Percentiles rank a stretch among this genome's conserved stretches.
phyloP scores from a whole-genome alignment of 805 yeast genomes.

The Hanseniaspora occidentalis region DNA sequence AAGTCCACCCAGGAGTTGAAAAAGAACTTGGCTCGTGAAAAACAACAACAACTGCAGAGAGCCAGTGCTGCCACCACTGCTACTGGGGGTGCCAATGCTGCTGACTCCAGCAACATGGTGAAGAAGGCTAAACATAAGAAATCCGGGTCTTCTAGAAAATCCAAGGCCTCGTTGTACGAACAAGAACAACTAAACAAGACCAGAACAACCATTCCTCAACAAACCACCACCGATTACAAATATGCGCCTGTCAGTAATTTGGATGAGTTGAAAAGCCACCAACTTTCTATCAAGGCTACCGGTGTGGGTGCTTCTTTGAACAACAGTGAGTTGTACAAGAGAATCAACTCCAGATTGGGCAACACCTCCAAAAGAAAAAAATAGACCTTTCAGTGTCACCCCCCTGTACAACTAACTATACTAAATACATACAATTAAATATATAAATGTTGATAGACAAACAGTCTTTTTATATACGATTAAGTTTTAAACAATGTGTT shows the following conservation, averaged over 20 bases:
- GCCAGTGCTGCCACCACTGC: constrained; percentile 5
- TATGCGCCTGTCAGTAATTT: constrained; percentile 75
- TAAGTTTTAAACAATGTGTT: too few relatives aligned
- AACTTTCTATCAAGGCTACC: constrained; percentile 23
- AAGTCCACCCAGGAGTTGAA: constrained; percentile 17
- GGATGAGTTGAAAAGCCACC: constrained; percentile 25
- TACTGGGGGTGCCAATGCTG: background rate
- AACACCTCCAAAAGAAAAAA: constrained; percentile 8
- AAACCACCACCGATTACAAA: constrained; percentile 76
- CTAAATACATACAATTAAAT: too few relatives aligned
- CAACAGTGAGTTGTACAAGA: constrained; percentile 70
- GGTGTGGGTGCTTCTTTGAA: constrained; percentile 41
- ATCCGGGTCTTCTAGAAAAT: too few relatives aligned
- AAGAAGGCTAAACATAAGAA: constrained; percentile 17
- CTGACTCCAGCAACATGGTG: constrained; percentile 11
- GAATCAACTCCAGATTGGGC: constrained; percentile 39
- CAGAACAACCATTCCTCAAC: constrained; percentile 93
- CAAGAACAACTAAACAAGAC: constrained; percentile 84
- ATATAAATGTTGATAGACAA: too few relatives aligned
- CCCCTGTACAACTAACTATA: too few relatives aligned
- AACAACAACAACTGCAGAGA: constrained; percentile 20
- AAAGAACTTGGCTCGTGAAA: constrained; percentile 18
- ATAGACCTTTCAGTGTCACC: too few relatives aligned
- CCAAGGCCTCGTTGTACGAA: constrained; percentile 58
- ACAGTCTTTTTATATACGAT: too few relatives aligned